These are phyloP conservation scores for Yarrowia deformans DNA, from an alignment of 805 yeast genomes.

Conservation along the genomic window DNA sequence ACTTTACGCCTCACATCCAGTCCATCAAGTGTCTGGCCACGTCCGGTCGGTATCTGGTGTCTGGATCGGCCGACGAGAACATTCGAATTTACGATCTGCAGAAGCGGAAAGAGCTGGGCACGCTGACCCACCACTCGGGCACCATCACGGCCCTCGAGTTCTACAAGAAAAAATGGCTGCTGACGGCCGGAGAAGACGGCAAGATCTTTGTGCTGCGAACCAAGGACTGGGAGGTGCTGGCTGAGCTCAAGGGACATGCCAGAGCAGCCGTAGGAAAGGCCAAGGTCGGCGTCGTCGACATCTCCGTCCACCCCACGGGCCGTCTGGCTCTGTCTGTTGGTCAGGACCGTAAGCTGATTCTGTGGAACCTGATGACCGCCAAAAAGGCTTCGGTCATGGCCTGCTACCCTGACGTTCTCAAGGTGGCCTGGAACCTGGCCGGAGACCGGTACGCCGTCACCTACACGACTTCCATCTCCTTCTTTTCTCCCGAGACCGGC, in stretches of 20 bases:
- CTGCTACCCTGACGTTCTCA: conserved; percentile 46
- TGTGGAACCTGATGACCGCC: conserved; percentile 98
- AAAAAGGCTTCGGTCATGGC: conserved; percentile 88
- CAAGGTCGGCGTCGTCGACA: conserved; percentile 77
- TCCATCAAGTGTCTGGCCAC: conserved; percentile 86
- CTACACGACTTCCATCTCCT: conserved; percentile 64
- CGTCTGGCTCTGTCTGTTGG: conserved; percentile 90
- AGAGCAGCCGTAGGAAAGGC: conserved; percentile 25
- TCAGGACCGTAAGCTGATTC: conserved; percentile 78
- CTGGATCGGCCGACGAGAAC: conserved; percentile 96
- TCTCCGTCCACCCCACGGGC: conserved; percentile 89
- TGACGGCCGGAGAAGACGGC: conserved; percentile 92
- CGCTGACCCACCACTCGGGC: conserved; percentile 86
- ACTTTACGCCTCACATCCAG: conserved; percentile 91
- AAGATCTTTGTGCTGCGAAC: conserved; percentile 91
- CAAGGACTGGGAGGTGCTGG: conserved; percentile 94
- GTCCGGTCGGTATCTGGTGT: conserved; percentile 83
- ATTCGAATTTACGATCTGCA: conserved; percentile 93
- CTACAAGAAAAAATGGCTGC: conserved; percentile 71
- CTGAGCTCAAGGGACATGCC: conserved; percentile 83
- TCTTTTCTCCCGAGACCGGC: conserved; percentile 71
- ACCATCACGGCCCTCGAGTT: conserved; percentile 80
- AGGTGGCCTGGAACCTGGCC: conserved; percentile 61
- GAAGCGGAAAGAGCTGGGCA: conserved; percentile 91
- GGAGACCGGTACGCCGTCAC: conserved; percentile 85